Conservation (phyloP, 257 asterid species). For the Solanum neorickii region DNA sequence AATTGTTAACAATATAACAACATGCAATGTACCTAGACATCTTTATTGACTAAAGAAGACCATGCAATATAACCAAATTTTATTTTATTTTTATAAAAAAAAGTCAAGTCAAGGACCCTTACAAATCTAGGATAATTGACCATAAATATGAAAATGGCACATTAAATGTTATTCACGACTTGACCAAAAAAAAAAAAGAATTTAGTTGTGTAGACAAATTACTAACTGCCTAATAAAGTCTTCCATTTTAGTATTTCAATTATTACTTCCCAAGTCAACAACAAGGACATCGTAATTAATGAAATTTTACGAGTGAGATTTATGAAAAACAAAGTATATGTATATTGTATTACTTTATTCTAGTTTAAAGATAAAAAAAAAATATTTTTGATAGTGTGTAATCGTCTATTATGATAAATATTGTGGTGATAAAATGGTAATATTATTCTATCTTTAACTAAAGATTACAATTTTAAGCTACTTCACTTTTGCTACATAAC, state of each 20-base stretch:
- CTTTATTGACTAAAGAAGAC: neutral
- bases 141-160: neutral
- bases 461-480: neutral
- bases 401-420: accelerated
- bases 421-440: neutral
- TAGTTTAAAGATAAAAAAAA: neutral
- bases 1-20: neutral
- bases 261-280: neutral
- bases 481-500: neutral
- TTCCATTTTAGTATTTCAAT: neutral
- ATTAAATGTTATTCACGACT: neutral
- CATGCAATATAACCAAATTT: neutral
- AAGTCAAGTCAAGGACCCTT: neutral
- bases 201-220: neutral
- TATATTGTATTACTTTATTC: accelerated
- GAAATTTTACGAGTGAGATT: neutral
- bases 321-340: accelerated
- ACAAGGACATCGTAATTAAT: neutral
- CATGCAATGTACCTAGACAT: neutral
- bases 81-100: neutral
- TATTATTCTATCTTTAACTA: accelerated
- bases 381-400: neutral
- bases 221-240: neutral
- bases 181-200: neutral
- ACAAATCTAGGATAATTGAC: neutral